phyloP scores from a whole-genome alignment of 257 asterid species.

The Striga asiatica region DNA sequence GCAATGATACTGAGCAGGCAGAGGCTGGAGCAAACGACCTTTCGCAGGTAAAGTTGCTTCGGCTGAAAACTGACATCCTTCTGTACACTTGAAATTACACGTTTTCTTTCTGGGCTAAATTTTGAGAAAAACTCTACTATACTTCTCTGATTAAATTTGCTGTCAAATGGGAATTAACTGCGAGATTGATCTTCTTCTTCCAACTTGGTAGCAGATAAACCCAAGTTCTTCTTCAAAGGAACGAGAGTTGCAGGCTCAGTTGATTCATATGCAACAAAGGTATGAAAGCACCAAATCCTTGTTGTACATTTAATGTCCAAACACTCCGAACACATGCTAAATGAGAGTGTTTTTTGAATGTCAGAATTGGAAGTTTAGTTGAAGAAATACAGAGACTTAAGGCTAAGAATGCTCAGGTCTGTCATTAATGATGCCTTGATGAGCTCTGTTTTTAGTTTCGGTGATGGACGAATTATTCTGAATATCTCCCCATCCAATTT shows the following conservation, averaged over 20 bases:
- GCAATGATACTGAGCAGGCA: constrained; percentile 33
- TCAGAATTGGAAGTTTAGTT: constrained; percentile 66
- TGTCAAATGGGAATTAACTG: background rate
- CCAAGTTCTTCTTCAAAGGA: constrained; percentile 42
- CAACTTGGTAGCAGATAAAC: constrained; percentile 26
- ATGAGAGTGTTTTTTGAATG: constrained; percentile 17
- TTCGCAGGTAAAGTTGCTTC: constrained; percentile 40
- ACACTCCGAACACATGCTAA: constrained; percentile 19
- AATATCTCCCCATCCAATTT: background rate
- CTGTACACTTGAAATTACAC: background rate
- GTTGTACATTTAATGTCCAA: background rate
- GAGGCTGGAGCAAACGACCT: constrained; percentile 53
- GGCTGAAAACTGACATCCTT: background rate
- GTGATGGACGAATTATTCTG: background rate
- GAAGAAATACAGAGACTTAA: constrained; percentile 81
- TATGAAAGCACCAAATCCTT: constrained; percentile 20
- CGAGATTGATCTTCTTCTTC: background rate
- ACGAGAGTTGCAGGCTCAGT: constrained; percentile 67
- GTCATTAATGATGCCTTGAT: background rate
- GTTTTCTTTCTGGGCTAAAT: background rate
- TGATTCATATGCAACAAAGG: constrained; percentile 89
- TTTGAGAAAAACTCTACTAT: background rate
- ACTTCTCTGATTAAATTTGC: too few relatives aligned
- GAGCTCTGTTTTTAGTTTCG: background rate
- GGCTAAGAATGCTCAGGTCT: constrained; percentile 64